Percentiles rank a stretch among this genome's conserved stretches.
phyloP scores from a whole-genome alignment of 306 rosid genomes.

The Cicer bijugum region DNA sequence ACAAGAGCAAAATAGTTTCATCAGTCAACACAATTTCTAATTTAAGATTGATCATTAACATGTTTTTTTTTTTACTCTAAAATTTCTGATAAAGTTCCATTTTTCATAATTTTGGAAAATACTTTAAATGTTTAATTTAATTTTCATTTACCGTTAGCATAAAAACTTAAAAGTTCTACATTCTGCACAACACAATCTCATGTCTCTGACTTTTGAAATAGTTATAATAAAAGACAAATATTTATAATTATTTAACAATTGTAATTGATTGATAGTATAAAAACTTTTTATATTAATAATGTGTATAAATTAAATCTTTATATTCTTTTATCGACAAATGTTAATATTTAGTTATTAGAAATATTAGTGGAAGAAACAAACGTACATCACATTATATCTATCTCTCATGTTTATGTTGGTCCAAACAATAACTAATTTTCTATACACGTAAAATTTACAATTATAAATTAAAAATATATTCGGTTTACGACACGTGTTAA shows the following conservation, averaged over 20 bases:
- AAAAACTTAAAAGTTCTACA: too few relatives aligned
- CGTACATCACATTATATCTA: not conserved
- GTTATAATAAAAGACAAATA: too few relatives aligned
- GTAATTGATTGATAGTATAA: too few relatives aligned
- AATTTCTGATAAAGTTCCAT: not conserved
- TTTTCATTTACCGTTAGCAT: too few relatives aligned
- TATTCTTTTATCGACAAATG: not conserved
- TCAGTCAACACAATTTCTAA: not conserved
- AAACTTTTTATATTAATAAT: too few relatives aligned
- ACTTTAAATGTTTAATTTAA: too few relatives aligned
- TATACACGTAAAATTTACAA: not conserved
- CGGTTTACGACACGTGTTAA: not conserved
- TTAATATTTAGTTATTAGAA: not conserved
- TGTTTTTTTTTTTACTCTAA: not conserved
- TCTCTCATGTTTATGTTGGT: not conserved
- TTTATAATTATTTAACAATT: too few relatives aligned
- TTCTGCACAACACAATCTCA: too few relatives aligned
- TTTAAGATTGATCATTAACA: not conserved
- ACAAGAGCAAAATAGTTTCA: conserved; percentile 16
- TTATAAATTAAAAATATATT: not conserved
- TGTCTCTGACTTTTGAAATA: too few relatives aligned
- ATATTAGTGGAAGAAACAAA: not conserved
- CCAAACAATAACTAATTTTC: not conserved
- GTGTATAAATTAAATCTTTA: too few relatives aligned
- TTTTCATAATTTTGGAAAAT: not conserved